Evolutionary conservation across 2,329 filamentous ascomycete genomes (phyloP), one percentile per base, ranked within the genome.

Genomic region (Pseudodiploospora longispora): DNA sequence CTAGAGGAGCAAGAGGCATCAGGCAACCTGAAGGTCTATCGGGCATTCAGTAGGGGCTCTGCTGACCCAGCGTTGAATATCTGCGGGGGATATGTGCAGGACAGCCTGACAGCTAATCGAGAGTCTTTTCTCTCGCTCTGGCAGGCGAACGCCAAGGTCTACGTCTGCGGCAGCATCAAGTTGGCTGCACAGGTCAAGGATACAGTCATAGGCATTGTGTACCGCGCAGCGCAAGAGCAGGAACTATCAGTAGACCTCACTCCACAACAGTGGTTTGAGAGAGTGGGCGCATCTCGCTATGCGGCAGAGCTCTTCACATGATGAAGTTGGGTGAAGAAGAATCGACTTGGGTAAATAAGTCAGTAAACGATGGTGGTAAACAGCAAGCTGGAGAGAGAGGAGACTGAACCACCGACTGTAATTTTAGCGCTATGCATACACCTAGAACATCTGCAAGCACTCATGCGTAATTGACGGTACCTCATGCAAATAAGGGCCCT

Each of bases 1-100:
- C 57, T 76, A 7, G 59, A 65, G 19, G 54, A 53, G 9, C 80
- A 76, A 75, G 67, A 72, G 38, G 47, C 56, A 2, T 55, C 67
- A 10, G 76, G 56, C 2, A 52, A 50, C 2, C 78, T 87, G 1
- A 66, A 72, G 1, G 69, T 87, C 1, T 66, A 70, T 1, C 70
- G 76, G 49, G 78, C 82, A 0, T 86, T 54, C 43, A 46, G 44
- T 27, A 42, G 44, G 52, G 52, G 30, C 59, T 68, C 0, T 12
- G 40, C 30, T 4, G 19, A 27, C 10, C 29, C 19, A 19, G 50
- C 50, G 0, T 43, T 52, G 0, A 64, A 65, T 19, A 55, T 52
- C 28, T 67, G 67, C 0, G 61, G 67, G n/a, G 74, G 71, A 0
- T 71, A 66, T 47, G 63, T 68, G 29, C 63, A 67, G 52, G 63